Conservation (phyloP, 805 yeast species). For the Candida germanica region DNA sequence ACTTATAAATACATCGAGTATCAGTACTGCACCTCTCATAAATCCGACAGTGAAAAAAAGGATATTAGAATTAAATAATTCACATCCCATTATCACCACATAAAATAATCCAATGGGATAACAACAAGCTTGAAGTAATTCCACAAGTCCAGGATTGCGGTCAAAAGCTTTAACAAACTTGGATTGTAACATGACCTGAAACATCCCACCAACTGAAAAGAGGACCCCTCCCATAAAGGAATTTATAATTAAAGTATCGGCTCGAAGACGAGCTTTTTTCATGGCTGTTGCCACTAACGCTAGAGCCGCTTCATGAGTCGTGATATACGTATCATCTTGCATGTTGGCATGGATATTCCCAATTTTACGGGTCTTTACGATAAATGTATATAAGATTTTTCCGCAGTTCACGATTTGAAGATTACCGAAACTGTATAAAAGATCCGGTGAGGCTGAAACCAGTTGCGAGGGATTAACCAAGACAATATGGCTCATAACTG, state of each 20-base stretch:
- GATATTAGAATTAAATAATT: conserved; percentile 71
- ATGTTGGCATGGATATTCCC: too few relatives aligned
- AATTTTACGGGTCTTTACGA: too few relatives aligned
- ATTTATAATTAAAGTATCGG: conserved; percentile 58
- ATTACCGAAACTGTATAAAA: too few relatives aligned
- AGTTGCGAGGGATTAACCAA: too few relatives aligned
- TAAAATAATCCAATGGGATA: conserved; percentile 74
- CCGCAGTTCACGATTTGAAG: too few relatives aligned
- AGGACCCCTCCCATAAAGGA: conserved; percentile 68
- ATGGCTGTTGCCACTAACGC: conserved; percentile 83
- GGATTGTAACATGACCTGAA: conserved; percentile 54
- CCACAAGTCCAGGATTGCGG: conserved; percentile 50
- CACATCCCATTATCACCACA: conserved; percentile 73
- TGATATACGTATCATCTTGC: conserved; percentile 42
- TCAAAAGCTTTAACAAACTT: conserved; percentile 43
- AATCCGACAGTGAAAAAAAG: conserved; percentile 68
- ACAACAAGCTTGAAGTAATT: conserved; percentile 55
- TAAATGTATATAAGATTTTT: too few relatives aligned
- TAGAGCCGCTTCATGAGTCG: conserved; percentile 78
- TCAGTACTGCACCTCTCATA: conserved; percentile 64
- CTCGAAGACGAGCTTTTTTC: conserved; percentile 71
- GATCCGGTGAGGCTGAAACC: too few relatives aligned
- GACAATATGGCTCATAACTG: too few relatives aligned
- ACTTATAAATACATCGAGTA: conserved; percentile 59
- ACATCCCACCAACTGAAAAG: conserved; percentile 72